Conservation (phyloP, 139 green algal genomes). For the Micractinium sp. region DNA sequence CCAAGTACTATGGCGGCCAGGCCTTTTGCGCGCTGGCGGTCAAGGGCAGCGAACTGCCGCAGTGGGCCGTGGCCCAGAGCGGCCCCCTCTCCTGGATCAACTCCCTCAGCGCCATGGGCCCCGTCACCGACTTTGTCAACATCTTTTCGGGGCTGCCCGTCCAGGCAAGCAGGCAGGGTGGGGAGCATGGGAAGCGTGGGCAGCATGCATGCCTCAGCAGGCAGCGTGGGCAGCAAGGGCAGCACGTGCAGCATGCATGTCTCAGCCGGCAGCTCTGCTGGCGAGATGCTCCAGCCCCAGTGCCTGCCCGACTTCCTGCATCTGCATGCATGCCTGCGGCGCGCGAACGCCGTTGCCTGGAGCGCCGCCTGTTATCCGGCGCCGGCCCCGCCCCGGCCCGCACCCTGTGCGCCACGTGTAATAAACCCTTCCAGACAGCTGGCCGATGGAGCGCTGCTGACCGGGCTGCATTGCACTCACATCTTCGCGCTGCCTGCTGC, state of each 20-base stretch:
- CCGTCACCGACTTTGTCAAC: neutral
- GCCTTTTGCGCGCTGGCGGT: slow-evolving; percentile 6
- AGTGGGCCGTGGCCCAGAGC: neutral
- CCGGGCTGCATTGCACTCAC: neutral
- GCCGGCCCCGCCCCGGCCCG: too few species aligned
- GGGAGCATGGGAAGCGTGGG: neutral
- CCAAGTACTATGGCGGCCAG: neutral
- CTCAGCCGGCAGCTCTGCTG: too few species aligned
- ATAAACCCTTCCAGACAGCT: too few species aligned
- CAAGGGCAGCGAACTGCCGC: neutral
- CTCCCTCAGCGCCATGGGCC: neutral
- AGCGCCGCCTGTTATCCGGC: neutral
- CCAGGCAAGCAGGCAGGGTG: neutral
- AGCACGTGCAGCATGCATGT: too few species aligned
- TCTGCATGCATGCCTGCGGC: too few species aligned
- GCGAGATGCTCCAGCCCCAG: too few species aligned
- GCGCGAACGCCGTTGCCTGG: too few species aligned
- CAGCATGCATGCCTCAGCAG: neutral
- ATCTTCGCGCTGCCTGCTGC: neutral
- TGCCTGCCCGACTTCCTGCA: too few species aligned
- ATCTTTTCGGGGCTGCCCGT: slow-evolving; percentile 4
- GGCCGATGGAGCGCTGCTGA: too few species aligned
- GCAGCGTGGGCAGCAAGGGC: too few species aligned
- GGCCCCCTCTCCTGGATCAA: neutral
- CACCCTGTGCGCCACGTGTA: too few species aligned